Base-by-base conservation (phyloP, 768 basidiomycete species). In the Leccinellum luteum region DNA sequence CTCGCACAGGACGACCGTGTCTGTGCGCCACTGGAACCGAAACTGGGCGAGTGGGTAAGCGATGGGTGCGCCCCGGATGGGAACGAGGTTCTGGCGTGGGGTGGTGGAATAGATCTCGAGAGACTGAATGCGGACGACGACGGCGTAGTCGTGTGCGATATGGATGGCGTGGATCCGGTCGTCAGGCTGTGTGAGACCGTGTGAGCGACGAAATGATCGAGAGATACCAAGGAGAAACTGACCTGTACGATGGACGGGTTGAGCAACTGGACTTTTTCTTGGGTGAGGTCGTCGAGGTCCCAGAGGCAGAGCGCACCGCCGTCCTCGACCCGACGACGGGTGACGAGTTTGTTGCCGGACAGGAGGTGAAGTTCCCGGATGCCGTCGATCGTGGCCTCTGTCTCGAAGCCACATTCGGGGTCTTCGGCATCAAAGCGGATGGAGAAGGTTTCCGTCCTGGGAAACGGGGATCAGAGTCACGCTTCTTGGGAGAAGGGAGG, bases 1-100 rank as follows among this genome's bases (percentile, higher is more conserved):
- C 3, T 70, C 61, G 45, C 67, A 67, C 35, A 85, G 69, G 28
- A 74, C 69, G 60, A 82, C 74, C 30, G 73, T 79, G 68, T 86
- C 85, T 43, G 86, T 72, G n/a, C 73, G 75, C 81, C 82, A 86
- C 45, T 75, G 81, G 75, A 82, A 85, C 52, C 70, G 67, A 69
- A 81, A 74, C 30, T 69, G 69, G 14, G 78, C 73, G 43, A 82
- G 64, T 1, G 85, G 84, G 34, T 76, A 72, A 5, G 82, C 67
- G 34, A 73, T 58, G 21, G 61, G 63, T 2, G 63, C 51, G 2
- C 60, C 58, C 6, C 34, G 58, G 45, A 41, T 56, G 17, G 60
- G 54, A 49, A 63, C 61, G 48, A 66, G 55, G 50, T 30, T 66
- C 0, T 45, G 60, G 14, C 65, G 64, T 6, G 73, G 67, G 13